Base-by-base conservation (phyloP, 2,329 filamentous ascomycete species). In the Cercospora sp. region DNA sequence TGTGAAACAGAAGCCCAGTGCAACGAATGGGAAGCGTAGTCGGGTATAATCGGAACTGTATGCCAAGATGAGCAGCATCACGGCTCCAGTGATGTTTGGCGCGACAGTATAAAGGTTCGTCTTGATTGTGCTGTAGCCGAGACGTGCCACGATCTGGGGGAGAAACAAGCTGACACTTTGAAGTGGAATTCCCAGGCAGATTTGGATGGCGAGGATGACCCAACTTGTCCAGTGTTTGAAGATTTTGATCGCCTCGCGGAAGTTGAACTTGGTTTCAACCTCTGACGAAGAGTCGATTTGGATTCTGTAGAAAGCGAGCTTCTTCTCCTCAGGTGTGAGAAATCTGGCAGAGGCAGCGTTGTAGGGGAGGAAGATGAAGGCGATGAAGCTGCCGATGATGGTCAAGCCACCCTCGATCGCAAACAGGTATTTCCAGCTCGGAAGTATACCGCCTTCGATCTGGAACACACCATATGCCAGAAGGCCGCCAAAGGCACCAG, bases 61-160 rank as follows among this genome's bases (percentile, higher is more conserved):
- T 0, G 90, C 91, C 0, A 94, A 82, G 13, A 93, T 80, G 0
- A 94, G 82, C 3, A 94, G 82, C 84, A 93, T 89, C 0, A 86
- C 85, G 0, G 91, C 90, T 1, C 91, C 92, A 0, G 87, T 88
- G 57, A 92, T 85, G 73, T 94, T 94, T 1, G 92, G 92, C 0
- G 91, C 92, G 5, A 94, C 91, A 0, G 91, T 94, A 79, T 91
- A 93, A 0, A 94, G 84, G 74, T 95, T 94, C 0, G 91, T 93
- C 73, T 88, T 87, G 68, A 88, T 83, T n/a, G 82, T 84, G 60
- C 77, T 72, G 75, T 85, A 88, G 9, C 83, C 83, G 3, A 88
- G 79, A 2, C 84, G 78, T 3, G 77, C 78, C 20, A 88, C 82
- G 69, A 89, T 89, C 69, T 87, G 85, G 0, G 87, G 87, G 57